Conservation (phyloP, 257 asterid species). For the Nicotiana obtusifolia region DNA sequence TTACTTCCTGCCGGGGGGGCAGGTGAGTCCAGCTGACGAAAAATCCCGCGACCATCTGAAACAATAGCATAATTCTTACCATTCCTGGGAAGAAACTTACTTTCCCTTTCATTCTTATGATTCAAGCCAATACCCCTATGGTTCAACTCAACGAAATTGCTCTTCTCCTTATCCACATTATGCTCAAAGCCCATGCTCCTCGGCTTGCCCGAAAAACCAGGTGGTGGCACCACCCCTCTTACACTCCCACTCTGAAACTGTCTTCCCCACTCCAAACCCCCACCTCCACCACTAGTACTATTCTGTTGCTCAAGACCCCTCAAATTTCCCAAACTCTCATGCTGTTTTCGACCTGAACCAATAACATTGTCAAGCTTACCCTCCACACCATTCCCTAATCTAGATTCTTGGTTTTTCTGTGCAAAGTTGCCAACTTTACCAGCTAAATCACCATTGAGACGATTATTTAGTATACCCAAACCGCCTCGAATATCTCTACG, state of each 20-base stretch:
- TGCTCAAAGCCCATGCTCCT: conserved; percentile 35
- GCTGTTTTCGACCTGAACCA: conserved; percentile 22
- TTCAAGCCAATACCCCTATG: conserved; percentile 2
- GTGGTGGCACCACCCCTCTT: conserved; percentile 37
- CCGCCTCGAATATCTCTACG: conserved; percentile 17
- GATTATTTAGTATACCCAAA: conserved; percentile 15
- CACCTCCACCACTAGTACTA: conserved; percentile 14
- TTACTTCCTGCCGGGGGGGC: conserved; percentile 32
- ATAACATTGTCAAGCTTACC: conserved; percentile 20
- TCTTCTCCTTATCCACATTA: conserved; percentile 32
- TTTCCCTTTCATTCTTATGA: conserved; percentile 15
- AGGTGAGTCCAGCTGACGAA: conserved; percentile 37
- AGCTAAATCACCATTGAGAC: conserved; percentile 18
- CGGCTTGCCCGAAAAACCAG: conserved; percentile 39
- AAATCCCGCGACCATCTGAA: conserved; percentile 18
- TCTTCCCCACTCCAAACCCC: conserved; percentile 9
- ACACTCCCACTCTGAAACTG: conserved; percentile 29
- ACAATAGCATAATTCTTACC: conserved; percentile 1
- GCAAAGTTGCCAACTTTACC: conserved; percentile 15
- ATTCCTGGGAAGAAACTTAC: not conserved
- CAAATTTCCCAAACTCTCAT: conserved; percentile 20
- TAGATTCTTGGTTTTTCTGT: conserved; percentile 18
- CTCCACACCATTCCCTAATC: conserved; percentile 22
- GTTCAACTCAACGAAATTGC: conserved; percentile 17
- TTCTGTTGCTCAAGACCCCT: conserved; percentile 29